Evolutionary conservation across 371 early-diverging fungal species (phyloP).

Genomic region (Mortierella sp.): DNA sequence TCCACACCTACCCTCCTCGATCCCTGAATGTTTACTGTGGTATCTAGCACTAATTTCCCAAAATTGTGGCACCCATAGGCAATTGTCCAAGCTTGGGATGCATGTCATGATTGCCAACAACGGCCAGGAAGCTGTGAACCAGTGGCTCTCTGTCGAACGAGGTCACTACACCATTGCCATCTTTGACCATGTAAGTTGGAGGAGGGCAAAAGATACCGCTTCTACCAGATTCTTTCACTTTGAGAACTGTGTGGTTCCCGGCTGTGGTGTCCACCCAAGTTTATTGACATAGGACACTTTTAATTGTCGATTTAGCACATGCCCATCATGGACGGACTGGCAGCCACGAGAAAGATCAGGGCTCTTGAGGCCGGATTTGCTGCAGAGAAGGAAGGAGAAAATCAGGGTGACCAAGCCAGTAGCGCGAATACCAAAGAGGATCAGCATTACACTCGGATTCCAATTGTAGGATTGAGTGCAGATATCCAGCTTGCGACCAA

Average conservation of each 20-base stretch:
- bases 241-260: neutral
- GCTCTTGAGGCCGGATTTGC: conserved; percentile 36
- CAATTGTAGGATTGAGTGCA: no score
- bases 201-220: neutral
- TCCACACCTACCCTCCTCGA: no score
- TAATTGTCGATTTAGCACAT: conserved; percentile 24
- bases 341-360: conserved; percentile 63
- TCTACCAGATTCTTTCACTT: neutral
- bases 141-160: conserved; percentile 34
- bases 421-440: conserved; percentile 56
- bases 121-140: conserved; percentile 41
- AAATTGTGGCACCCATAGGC: conserved; percentile 12
- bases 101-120: conserved; percentile 47
- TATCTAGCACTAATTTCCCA: no score
- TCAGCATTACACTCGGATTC: conserved; percentile 32
- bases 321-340: conserved; percentile 63
- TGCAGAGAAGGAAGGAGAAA: conserved; percentile 15
- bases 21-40: no score
- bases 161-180: conserved; percentile 46
- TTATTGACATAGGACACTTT: neutral
- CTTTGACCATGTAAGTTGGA: conserved; percentile 39
- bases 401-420: conserved; percentile 4
- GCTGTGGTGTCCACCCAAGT: neutral
- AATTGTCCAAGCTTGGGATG: conserved; percentile 48
- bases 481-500: conserved; percentile 44